Base-by-base conservation (phyloP, 2,329 filamentous ascomycete species). In the Colletotrichum falcatum region DNA sequence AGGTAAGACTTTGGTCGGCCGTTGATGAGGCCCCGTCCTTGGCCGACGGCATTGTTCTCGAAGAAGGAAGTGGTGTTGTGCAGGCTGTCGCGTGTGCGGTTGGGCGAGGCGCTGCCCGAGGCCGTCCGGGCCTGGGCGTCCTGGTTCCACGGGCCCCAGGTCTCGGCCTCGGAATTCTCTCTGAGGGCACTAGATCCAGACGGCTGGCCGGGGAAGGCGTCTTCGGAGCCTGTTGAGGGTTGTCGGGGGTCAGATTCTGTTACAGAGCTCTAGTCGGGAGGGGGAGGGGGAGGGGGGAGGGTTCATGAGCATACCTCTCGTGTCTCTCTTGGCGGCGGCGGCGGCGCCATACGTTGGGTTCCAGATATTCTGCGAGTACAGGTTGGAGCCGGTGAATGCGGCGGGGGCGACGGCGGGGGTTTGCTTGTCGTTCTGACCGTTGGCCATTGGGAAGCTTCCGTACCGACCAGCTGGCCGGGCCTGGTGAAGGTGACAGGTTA, bases 151-250 rank as follows among this genome's bases (percentile, higher is more conserved):
- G 88, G 86, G 46, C 85, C 79, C 89, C 91, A 93, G 56, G 85
- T 83, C 74, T 93, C 91, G 23, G 88, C 88, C 76, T 94, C 91
- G 12, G 92, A 92, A 51, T 90, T 88, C 54, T 89, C 86, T 70
- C 92, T 85, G 48, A 94, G 83, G 69, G 91, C 92, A 71, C 90
- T 87, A 7, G 92, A 93, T 59, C 92, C 92, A 4, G 89, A 90
- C 76, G 91, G 89, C 65, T 76, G 65, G n/a, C 48, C 61, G 30
- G 65, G 23, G 55, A 65, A 71, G 30, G 60, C 42, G 26, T 71
- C 69, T 35, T 71, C 69, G 16, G 66, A 7, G 26, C 67, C 67
- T 66, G 33, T 9, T 7, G 18, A 46, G 20, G 9, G 8, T 16
- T 4, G 37, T 74, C 35, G 77, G 76, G 65, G 76, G 65, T 80